phyloP scores from a whole-genome alignment of 1,284 basidiomycete species.

The Cutaneotrichosporon dermatis region DNA sequence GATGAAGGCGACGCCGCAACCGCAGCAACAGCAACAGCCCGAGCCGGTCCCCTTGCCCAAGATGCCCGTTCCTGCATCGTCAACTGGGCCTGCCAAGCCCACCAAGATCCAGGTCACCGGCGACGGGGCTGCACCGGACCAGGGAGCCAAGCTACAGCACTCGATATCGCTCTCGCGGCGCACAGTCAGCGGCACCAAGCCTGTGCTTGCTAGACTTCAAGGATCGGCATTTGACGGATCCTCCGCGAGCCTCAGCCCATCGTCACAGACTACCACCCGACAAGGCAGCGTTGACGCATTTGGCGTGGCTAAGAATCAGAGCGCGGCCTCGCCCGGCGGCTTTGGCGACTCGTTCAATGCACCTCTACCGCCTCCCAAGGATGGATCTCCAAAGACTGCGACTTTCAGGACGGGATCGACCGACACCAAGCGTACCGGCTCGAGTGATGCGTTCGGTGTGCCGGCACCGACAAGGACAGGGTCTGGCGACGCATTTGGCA shows the following conservation, averaged over 20 bases:
- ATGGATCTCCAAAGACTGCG: background rate
- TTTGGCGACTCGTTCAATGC: slow-evolving; percentile 8
- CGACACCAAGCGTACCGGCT: background rate
- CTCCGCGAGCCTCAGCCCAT: background rate
- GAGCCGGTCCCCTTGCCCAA: background rate
- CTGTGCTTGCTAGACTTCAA: background rate
- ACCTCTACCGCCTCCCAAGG: background rate
- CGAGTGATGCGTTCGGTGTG: background rate
- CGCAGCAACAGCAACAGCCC: background rate
- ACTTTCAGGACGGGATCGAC: background rate
- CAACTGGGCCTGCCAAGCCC: background rate
- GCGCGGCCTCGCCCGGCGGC: slow-evolving; percentile 6
- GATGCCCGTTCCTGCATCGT: background rate
- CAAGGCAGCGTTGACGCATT: slow-evolving; percentile 31
- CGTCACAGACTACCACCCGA: background rate
- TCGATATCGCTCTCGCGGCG: slow-evolving; percentile 1
- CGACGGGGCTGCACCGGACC: slow-evolving; percentile 13
- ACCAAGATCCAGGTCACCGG: slow-evolving; percentile 34
- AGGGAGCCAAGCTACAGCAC: slow-evolving; percentile 4
- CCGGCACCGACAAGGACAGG: background rate
- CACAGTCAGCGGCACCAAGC: slow-evolving; percentile 19
- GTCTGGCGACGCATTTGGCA: slow-evolving; percentile 5
- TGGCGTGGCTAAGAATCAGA: slow-evolving; percentile 19
- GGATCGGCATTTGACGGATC: background rate
- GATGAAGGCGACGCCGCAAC: slow-evolving; percentile 6